Conservation (phyloP, 306 rosid genomes). For the Dryas drummondii region DNA sequence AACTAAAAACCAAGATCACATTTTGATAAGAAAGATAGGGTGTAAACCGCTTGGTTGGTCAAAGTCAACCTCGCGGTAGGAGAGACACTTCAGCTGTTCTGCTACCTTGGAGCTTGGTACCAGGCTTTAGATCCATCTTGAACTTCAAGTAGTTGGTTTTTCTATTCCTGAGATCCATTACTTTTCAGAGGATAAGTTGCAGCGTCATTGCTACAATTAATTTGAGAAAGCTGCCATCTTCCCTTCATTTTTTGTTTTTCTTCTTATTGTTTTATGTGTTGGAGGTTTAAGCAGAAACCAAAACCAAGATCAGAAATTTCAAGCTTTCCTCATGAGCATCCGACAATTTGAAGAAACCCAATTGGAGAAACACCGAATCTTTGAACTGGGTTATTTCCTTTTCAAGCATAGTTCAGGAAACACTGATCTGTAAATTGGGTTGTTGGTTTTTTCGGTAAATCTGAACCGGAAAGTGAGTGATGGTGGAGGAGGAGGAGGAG, state of each 20-base stretch:
- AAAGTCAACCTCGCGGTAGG: not conserved
- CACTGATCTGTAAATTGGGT: not conserved
- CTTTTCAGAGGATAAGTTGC: not conserved
- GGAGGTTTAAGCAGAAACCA: not conserved
- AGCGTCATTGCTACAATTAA: not conserved
- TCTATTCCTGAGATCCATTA: not conserved
- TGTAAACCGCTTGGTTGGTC: constrained; percentile 19
- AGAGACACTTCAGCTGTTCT: not conserved
- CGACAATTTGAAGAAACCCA: not conserved
- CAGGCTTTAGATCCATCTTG: not conserved
- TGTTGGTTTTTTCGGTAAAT: constrained; percentile 10
- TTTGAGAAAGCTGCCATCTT: not conserved
- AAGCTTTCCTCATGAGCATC: not conserved
- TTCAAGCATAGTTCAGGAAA: not conserved
- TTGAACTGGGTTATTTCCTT: constrained; percentile 7
- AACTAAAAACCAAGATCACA: not conserved
- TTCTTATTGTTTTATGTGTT: not conserved
- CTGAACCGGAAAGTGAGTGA: constrained; percentile 9
- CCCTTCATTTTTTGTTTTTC: not conserved
- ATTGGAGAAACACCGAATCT: not conserved
- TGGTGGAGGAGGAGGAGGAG: constrained; percentile 67
- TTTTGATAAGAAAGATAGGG: not conserved
- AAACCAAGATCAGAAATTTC: not conserved
- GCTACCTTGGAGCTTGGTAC: constrained; percentile 5
- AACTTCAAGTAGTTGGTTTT: not conserved